phyloP scores from a whole-genome alignment of 176 grass and related monocot species.

The Poa annua region DNA sequence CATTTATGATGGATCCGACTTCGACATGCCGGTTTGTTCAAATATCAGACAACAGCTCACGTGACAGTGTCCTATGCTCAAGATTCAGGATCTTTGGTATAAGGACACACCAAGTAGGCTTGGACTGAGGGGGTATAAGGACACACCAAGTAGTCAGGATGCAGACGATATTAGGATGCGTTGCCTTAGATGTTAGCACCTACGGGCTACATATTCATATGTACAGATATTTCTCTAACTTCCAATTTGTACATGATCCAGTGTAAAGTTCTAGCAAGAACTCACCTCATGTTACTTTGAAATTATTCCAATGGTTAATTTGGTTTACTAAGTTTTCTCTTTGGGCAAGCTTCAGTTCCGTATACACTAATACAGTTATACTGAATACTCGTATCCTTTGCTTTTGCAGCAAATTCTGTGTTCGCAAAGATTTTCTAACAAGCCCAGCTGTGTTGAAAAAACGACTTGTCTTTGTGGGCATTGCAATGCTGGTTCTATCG shows the following conservation, averaged over 20 bases:
- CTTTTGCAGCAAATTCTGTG: slow-evolving; percentile 88
- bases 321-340: slow-evolving; percentile 17
- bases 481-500: slow-evolving; percentile 86
- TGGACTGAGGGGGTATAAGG: neutral
- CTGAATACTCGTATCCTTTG: slow-evolving; percentile 26
- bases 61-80: neutral
- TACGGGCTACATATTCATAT: neutral
- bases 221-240: neutral
- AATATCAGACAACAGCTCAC: slow-evolving; percentile 6
- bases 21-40: neutral
- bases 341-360: slow-evolving; percentile 5
- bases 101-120: slow-evolving; percentile 6
- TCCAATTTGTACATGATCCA: slow-evolving; percentile 13
- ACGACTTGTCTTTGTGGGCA: slow-evolving; percentile 74
- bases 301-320: neutral
- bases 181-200: neutral
- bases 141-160: neutral
- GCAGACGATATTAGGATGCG: neutral
- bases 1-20: neutral
- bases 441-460: slow-evolving; percentile 78
- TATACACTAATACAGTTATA: slow-evolving; percentile 7
- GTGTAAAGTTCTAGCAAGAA: slow-evolving; percentile 20
- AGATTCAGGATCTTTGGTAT: neutral
- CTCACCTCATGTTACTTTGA: slow-evolving; percentile 9
- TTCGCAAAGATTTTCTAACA: slow-evolving; percentile 80